Conservation (phyloP, 129 eudicot genomes). For the Erigeron canadensis region DNA sequence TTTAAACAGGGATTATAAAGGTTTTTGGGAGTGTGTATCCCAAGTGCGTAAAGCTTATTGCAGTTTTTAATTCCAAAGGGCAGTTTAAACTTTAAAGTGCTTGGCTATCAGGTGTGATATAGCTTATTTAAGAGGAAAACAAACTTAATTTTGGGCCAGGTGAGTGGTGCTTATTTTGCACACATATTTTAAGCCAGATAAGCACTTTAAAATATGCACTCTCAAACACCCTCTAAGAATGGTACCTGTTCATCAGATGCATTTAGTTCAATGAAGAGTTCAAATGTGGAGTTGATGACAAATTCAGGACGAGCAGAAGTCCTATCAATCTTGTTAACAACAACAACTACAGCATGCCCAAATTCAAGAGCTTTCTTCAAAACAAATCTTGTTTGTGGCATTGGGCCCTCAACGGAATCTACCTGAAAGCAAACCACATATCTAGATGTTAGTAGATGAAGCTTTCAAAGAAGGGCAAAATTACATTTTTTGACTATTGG, state of each 20-base stretch:
- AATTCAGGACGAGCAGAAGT: constrained; percentile 96
- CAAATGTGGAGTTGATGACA: constrained; percentile 94
- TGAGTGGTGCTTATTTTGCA: too few species aligned
- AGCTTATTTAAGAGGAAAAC: too few species aligned
- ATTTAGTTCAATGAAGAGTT: constrained; percentile 94
- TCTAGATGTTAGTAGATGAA: constrained; percentile 12
- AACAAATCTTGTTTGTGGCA: constrained; percentile 99
- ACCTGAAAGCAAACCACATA: constrained; percentile 52
- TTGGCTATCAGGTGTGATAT: too few species aligned
- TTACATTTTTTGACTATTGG: not conserved
- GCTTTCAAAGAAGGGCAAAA: not conserved
- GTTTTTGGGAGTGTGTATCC: too few species aligned
- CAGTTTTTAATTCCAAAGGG: too few species aligned
- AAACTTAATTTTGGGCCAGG: too few species aligned
- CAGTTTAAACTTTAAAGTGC: too few species aligned
- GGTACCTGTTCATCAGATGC: constrained; percentile 97
- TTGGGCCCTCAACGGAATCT: constrained; percentile 99
- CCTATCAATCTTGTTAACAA: constrained; percentile 89
- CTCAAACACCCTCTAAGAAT: not conserved
- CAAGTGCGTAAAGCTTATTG: too few species aligned
- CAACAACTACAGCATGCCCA: constrained; percentile 97
- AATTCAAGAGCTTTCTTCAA: constrained; percentile 97
- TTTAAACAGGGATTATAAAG: not conserved
- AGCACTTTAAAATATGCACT: not conserved
- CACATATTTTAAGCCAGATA: not conserved